Conservation (phyloP, 805 yeast genomes). For the Candida maesae region DNA sequence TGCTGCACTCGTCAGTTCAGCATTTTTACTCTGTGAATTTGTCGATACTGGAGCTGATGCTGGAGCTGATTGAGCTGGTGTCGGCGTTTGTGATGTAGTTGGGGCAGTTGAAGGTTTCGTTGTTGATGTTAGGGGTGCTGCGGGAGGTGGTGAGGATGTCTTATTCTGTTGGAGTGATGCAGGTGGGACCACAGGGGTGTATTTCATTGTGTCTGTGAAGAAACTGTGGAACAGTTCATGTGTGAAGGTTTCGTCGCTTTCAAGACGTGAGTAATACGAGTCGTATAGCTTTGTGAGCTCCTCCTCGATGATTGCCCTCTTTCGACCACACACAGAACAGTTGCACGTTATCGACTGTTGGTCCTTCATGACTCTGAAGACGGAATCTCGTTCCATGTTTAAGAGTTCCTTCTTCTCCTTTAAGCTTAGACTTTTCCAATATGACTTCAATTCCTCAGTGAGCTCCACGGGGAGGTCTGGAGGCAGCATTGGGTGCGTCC, state of each 20-base stretch:
- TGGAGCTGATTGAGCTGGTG: slow-evolving; percentile 10
- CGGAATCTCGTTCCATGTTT: slow-evolving; percentile 63
- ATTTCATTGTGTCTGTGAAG: slow-evolving; percentile 1
- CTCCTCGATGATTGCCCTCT: slow-evolving; percentile 65
- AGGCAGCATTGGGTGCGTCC: slow-evolving; percentile 23
- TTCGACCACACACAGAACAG: slow-evolving; percentile 76
- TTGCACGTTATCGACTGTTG: slow-evolving; percentile 58
- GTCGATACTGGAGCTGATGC: neutral
- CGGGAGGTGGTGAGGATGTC: too few species aligned
- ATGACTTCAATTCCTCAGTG: slow-evolving; percentile 29
- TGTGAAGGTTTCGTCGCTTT: slow-evolving; percentile 11
- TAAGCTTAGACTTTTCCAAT: slow-evolving; percentile 65
- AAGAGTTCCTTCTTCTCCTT: slow-evolving; percentile 59
- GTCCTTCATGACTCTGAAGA: slow-evolving; percentile 58
- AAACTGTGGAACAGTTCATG: slow-evolving; percentile 16
- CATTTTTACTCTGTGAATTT: neutral
- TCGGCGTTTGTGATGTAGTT: neutral
- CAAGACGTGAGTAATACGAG: slow-evolving; percentile 48
- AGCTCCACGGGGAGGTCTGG: slow-evolving; percentile 20
- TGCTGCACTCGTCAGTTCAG: neutral
- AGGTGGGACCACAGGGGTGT: too few species aligned
- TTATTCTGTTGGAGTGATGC: too few species aligned
- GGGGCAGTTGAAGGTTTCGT: slow-evolving; percentile 2
- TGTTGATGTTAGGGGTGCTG: too few species aligned
- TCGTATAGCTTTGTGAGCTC: slow-evolving; percentile 74